Conservation (phyloP, 1,284 basidiomycete species). For the Ceratobasidium sp. region DNA sequence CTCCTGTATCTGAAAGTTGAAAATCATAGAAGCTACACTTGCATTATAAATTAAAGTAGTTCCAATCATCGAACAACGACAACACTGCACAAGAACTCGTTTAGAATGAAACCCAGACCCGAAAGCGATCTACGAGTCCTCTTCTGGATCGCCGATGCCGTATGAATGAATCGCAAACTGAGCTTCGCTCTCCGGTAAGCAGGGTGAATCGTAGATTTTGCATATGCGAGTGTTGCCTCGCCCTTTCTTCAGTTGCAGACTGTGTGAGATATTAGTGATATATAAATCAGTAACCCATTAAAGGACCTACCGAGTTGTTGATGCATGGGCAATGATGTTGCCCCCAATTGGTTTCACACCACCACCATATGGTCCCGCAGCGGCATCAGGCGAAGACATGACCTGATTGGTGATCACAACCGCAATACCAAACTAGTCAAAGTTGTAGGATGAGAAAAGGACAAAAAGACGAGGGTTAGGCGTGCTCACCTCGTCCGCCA, state of each 20-base stretch:
- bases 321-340: slow-evolving; percentile 97
- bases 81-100: slow-evolving; percentile 13
- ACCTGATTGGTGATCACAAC: slow-evolving; percentile 99
- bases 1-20: slow-evolving; percentile 56
- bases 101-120: too few relatives aligned
- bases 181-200: slow-evolving; percentile 96
- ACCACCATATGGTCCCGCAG: slow-evolving; percentile 89
- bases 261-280: slow-evolving; percentile 55
- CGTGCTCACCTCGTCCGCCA: slow-evolving; percentile 90
- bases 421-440: slow-evolving; percentile 90
- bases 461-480: slow-evolving; percentile 18
- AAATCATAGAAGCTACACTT: slow-evolving; percentile 7
- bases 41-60: slow-evolving; percentile 33
- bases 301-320: slow-evolving; percentile 83
- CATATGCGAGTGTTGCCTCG: slow-evolving; percentile 94
- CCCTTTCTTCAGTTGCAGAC: slow-evolving; percentile 93
- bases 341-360: slow-evolving; percentile 99
- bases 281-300: neutral
- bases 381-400: slow-evolving; percentile 96
- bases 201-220: slow-evolving; percentile 98
- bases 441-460: slow-evolving; percentile 47
- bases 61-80: slow-evolving; percentile 2
- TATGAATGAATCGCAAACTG: slow-evolving; percentile 93
- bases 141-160: slow-evolving; percentile 93
- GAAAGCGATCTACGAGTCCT: slow-evolving; percentile 66